phyloP scores from a whole-genome alignment of 495 filamentous ascomycete genomes.

The Aspergillus nidulans region DNA sequence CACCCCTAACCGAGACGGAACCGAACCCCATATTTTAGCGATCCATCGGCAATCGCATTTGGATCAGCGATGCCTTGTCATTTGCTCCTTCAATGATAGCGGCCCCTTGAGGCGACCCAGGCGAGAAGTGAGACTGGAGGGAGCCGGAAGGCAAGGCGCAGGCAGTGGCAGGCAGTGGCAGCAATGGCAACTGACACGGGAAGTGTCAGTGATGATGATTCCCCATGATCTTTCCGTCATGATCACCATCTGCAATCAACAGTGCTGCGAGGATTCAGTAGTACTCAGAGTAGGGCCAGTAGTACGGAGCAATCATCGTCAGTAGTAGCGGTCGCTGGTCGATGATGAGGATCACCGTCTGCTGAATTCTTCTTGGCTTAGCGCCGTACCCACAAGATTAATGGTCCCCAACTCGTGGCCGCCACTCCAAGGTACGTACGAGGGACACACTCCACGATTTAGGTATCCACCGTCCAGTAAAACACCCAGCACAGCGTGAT shows the following conservation, averaged over 20 bases:
- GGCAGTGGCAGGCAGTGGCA: not conserved
- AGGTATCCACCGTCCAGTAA: not conserved
- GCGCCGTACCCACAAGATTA: too few species aligned
- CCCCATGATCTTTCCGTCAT: not conserved
- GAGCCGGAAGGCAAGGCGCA: not conserved
- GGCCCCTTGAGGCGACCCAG: not conserved
- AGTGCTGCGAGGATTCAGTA: too few species aligned
- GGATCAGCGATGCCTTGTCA: not conserved
- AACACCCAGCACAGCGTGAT: not conserved
- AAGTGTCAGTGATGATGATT: not conserved
- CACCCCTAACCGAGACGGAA: slow-evolving; percentile 7
- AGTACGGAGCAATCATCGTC: too few species aligned
- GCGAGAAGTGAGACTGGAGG: not conserved
- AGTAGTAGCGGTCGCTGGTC: too few species aligned
- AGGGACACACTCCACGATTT: not conserved
- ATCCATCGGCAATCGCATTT: slow-evolving; percentile 7
- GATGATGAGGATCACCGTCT: slow-evolving; percentile 25
- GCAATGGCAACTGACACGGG: not conserved
- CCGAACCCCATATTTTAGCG: slow-evolving; percentile 7
- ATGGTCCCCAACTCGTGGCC: slow-evolving; percentile 4
- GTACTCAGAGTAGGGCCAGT: too few species aligned
- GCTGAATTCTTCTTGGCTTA: slow-evolving; percentile 14
- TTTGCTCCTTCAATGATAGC: slow-evolving; percentile 1
- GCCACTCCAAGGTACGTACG: not conserved
- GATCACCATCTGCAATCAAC: not conserved